These are phyloP conservation scores for Cyanodermella asteris DNA, from an alignment of 2,329 filamentous ascomycete genomes.

Conservation along the genomic window DNA sequence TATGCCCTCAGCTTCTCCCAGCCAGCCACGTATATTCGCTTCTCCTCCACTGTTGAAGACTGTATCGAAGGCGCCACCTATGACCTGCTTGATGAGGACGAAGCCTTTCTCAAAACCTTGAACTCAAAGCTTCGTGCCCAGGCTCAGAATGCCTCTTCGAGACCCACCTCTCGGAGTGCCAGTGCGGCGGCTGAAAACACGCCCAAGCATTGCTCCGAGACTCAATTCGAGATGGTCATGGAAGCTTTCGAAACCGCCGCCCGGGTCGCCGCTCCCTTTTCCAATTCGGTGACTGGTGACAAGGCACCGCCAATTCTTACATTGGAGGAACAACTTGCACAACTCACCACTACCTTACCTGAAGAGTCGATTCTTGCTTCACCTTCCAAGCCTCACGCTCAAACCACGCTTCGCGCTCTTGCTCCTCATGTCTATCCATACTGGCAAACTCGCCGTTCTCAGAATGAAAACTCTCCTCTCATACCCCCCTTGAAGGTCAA, in stretches of 20 bases:
- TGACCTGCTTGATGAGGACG: conserved; percentile 86
- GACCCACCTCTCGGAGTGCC: too few species aligned
- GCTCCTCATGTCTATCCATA: conserved; percentile 72
- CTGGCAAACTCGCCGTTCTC: conserved; percentile 55
- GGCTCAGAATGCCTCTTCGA: too few species aligned
- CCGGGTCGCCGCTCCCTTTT: conserved; percentile 1
- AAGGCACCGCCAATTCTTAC: conserved; percentile 1
- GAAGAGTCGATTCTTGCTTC: too few species aligned
- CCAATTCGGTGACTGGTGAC: conserved; percentile 1
- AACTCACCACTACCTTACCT: too few species aligned
- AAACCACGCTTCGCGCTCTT: conserved; percentile 32
- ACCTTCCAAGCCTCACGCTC: too few species aligned
- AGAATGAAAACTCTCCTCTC: conserved; percentile 46
- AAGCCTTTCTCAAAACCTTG: conserved; percentile 60
- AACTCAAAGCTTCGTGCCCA: conserved; percentile 73
- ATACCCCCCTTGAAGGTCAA: conserved; percentile 52
- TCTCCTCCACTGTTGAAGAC: conserved; percentile 95
- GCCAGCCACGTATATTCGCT: conserved; percentile 85
- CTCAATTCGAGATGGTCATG: conserved; percentile 87
- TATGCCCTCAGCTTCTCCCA: conserved; percentile 63
- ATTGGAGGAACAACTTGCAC: too few species aligned
- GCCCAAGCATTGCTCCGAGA: conserved; percentile 50
- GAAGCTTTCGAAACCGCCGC: conserved; percentile 83
- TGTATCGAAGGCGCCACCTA: conserved; percentile 75
- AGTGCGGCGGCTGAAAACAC: conserved; percentile 38